phyloP scores from a whole-genome alignment of 768 basidiomycete species.

The Suillus alpinus region DNA sequence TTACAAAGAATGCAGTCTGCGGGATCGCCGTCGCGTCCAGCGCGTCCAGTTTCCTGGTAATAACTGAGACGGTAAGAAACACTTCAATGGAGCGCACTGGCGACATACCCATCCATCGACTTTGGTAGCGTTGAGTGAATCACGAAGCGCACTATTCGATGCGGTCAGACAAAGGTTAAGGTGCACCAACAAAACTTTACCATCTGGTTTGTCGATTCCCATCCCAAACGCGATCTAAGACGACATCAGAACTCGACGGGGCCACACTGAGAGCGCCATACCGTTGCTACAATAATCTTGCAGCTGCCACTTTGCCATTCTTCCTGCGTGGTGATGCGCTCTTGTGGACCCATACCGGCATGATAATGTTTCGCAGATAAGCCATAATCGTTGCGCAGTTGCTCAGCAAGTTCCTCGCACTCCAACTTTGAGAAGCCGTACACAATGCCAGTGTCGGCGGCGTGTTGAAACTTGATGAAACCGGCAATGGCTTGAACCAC shows the following conservation, averaged over 20 bases:
- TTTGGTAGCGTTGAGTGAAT: slow-evolving; percentile 84
- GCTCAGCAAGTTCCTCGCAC: slow-evolving; percentile 79
- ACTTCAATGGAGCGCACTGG: slow-evolving; percentile 7
- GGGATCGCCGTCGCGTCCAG: slow-evolving; percentile 86
- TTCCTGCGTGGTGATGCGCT: slow-evolving; percentile 59
- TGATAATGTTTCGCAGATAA: slow-evolving; percentile 81
- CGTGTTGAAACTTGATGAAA: slow-evolving; percentile 62
- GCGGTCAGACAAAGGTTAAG: not conserved
- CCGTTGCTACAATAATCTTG: slow-evolving; percentile 91
- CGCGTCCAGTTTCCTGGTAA: slow-evolving; percentile 96
- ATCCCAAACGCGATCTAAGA: slow-evolving; percentile 91
- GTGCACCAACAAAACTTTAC: slow-evolving; percentile 32
- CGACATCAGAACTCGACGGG: slow-evolving; percentile 7
- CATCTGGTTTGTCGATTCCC: slow-evolving; percentile 89
- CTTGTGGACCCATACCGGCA: slow-evolving; percentile 64
- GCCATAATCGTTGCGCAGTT: slow-evolving; percentile 54
- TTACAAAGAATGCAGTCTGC: slow-evolving; percentile 87
- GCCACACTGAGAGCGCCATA: slow-evolving; percentile 31
- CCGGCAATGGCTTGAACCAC: slow-evolving; percentile 59
- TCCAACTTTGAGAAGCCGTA: slow-evolving; percentile 71
- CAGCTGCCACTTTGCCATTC: slow-evolving; percentile 74
- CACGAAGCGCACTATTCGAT: slow-evolving; percentile 78
- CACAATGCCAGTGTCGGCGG: slow-evolving; percentile 72
- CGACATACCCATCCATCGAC: slow-evolving; percentile 73
- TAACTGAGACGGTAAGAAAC: slow-evolving; percentile 43